Percentiles rank a stretch among this genome's conserved stretches.
Conservation (phyloP, 805 yeast genomes). For the Wickerhamiella nectarea region DNA sequence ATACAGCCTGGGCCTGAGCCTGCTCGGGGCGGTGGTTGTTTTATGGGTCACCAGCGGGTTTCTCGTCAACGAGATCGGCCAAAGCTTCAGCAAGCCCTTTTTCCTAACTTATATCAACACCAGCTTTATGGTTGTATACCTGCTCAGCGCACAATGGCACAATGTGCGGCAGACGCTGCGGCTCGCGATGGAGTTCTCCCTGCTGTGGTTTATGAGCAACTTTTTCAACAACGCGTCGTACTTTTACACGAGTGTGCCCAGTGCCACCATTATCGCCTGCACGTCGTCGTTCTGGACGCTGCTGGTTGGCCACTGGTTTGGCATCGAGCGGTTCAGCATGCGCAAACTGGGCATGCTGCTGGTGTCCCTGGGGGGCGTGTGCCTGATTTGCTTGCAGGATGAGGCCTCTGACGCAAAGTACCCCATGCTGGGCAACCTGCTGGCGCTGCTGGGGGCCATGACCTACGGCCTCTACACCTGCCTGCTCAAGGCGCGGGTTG, state of each 20-base stretch:
- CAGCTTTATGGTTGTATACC: slow-evolving; percentile 64
- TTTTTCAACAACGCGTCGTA: slow-evolving; percentile 78
- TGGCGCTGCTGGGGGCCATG: slow-evolving; percentile 78
- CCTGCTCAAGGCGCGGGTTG: slow-evolving; percentile 57
- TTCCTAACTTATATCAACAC: slow-evolving; percentile 87
- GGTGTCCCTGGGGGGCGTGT: slow-evolving; percentile 63
- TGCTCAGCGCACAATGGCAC: slow-evolving; percentile 27
- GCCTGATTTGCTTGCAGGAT: slow-evolving; percentile 53
- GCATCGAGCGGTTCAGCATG: slow-evolving; percentile 53
- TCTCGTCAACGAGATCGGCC: slow-evolving; percentile 52
- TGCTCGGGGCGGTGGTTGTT: slow-evolving; percentile 61
- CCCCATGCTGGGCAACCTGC: slow-evolving; percentile 49
- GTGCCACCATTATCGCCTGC: slow-evolving; percentile 84
- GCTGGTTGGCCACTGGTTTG: slow-evolving; percentile 57
- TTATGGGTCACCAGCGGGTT: slow-evolving; percentile 90
- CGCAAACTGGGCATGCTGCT: slow-evolving; percentile 57
- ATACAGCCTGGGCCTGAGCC: slow-evolving; percentile 44
- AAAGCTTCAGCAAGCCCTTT: slow-evolving; percentile 73
- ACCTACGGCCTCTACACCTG: slow-evolving; percentile 87
- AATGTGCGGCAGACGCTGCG: slow-evolving; percentile 46
- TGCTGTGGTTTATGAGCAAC: slow-evolving; percentile 85
- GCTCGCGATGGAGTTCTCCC: slow-evolving; percentile 67
- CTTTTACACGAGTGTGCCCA: slow-evolving; percentile 80
- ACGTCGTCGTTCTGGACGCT: slow-evolving; percentile 90
- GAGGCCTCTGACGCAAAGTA: slow-evolving; percentile 19